Conservation (phyloP, 176 grass and related monocot genomes). For the Tillandsia fasciculata region DNA sequence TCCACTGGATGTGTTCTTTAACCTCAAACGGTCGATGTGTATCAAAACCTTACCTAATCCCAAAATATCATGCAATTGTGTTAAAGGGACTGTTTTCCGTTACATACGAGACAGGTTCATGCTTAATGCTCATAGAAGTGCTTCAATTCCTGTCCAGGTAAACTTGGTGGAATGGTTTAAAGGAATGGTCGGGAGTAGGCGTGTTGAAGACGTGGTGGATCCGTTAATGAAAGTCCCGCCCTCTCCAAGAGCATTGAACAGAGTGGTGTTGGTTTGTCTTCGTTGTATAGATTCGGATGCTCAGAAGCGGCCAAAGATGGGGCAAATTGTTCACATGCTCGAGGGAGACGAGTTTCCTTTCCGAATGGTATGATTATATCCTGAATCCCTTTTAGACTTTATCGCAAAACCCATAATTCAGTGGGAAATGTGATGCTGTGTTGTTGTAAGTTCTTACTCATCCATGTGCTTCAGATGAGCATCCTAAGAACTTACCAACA, state of each 20-base stretch:
- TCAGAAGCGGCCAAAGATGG: conserved; percentile 82
- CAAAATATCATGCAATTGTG: too few species aligned
- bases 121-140: background rate
- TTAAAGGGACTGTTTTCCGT: too few species aligned
- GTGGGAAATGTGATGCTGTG: background rate
- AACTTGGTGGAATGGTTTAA: conserved; percentile 99
- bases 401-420: too few species aligned
- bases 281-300: conserved; percentile 86
- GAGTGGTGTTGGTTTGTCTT: conserved; percentile 69
- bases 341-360: conserved; percentile 91
- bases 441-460: background rate
- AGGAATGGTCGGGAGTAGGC: conserved; percentile 61
- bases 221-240: conserved; percentile 44
- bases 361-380: conserved; percentile 32
- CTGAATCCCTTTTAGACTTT: too few species aligned
- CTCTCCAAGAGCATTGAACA: conserved; percentile 54
- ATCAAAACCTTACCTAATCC: too few species aligned
- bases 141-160: conserved; percentile 22
- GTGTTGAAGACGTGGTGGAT: conserved; percentile 63
- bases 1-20: too few species aligned
- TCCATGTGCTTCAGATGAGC: background rate
- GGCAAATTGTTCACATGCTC: conserved; percentile 91
- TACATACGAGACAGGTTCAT: too few species aligned
- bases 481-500: background rate
- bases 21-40: too few species aligned